Percentiles rank a stretch among this genome's conserved stretches.
Evolutionary conservation across 345 rosid genomes (phyloP).

Genomic region (Arabidopsis suecica): DNA sequence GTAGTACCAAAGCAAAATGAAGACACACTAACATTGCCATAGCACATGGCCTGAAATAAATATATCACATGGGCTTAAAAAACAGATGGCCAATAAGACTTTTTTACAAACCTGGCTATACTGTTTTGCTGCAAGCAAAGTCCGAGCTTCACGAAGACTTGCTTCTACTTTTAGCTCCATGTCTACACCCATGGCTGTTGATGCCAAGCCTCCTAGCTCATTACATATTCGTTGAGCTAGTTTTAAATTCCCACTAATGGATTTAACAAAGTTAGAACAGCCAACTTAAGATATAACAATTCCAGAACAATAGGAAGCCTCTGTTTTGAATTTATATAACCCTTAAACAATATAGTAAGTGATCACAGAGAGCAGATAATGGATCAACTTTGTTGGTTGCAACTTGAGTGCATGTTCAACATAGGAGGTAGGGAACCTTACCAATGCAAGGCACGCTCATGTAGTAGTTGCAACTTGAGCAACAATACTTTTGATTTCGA

Average conservation of each 20-base stretch:
- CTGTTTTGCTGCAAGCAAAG: slow-evolving; percentile 94
- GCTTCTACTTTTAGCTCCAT: slow-evolving; percentile 90
- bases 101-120: slow-evolving; percentile 70
- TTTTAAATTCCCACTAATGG: slow-evolving; percentile 77
- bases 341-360: slow-evolving; percentile 18
- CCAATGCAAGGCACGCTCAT: slow-evolving; percentile 90
- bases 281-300: slow-evolving; percentile 3
- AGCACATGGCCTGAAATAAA: slow-evolving; percentile 9
- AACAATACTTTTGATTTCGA: slow-evolving; percentile 79
- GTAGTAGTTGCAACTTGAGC: slow-evolving; percentile 90
- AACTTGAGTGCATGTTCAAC: slow-evolving; percentile 10
- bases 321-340: background rate
- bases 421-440: slow-evolving; percentile 43
- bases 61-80: background rate
- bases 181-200: slow-evolving; percentile 81
- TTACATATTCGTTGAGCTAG: slow-evolving; percentile 84
- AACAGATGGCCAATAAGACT: slow-evolving; percentile 25
- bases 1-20: slow-evolving; percentile 36
- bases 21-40: slow-evolving; percentile 23
- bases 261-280: slow-evolving; percentile 34
- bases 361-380: slow-evolving; percentile 23
- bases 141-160: slow-evolving; percentile 87
- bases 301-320: slow-evolving; percentile 8
- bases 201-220: slow-evolving; percentile 87
- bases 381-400: slow-evolving; percentile 12